Evolutionary conservation across 768 basidiomycete species (phyloP).

Genomic region (Termitomyces sp.): DNA sequence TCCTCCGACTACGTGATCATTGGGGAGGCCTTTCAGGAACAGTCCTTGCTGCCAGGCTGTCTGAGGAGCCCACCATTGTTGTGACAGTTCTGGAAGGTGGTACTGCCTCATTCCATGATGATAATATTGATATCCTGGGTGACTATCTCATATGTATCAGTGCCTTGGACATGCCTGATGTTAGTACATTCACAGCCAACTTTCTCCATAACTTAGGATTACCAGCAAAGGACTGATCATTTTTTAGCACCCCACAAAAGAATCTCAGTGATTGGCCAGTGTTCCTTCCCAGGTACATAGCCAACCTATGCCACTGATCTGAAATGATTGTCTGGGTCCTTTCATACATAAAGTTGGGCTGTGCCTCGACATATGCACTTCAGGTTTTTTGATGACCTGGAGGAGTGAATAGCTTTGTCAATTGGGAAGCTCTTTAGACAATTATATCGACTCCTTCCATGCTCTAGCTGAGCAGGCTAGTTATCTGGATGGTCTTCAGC

Average conservation of each 20-base stretch:
- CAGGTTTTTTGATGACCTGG: too few relatives aligned
- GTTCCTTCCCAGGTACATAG: background rate
- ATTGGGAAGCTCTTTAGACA: too few relatives aligned
- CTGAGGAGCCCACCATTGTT: background rate
- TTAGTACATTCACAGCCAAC: too few relatives aligned
- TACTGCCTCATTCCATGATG: background rate
- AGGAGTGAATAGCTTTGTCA: too few relatives aligned
- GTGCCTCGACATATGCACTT: too few relatives aligned
- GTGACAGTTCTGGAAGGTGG: background rate
- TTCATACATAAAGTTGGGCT: too few relatives aligned
- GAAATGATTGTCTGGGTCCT: too few relatives aligned
- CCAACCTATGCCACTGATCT: too few relatives aligned
- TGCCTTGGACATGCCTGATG: too few relatives aligned
- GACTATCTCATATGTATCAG: background rate
- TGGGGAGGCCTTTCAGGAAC: background rate
- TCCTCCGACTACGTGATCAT: slow-evolving; percentile 1
- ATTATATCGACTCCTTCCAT: too few relatives aligned
- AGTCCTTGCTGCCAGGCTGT: background rate
- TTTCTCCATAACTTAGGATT: background rate
- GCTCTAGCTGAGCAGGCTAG: too few relatives aligned
- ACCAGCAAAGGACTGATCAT: background rate
- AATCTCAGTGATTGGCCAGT: background rate
- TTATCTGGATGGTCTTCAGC: too few relatives aligned
- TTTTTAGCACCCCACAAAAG: background rate
- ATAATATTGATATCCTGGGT: slow-evolving; percentile 1